Evolutionary conservation across 108 stramenopile species (phyloP).

Genomic region (Stephanodiscus minutulus): DNA sequence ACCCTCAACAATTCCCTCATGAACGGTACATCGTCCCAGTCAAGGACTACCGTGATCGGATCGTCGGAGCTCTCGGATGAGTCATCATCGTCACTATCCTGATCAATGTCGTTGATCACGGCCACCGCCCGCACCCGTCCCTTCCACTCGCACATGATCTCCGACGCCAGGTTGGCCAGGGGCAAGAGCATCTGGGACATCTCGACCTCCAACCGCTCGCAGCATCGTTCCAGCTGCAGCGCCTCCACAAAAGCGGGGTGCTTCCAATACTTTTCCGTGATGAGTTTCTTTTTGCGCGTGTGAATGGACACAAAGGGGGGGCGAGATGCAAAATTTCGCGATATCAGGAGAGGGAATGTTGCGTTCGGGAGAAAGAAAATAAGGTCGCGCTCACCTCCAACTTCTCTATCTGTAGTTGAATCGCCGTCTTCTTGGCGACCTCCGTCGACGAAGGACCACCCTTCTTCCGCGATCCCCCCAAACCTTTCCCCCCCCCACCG

Average conservation of each 20-base stretch:
- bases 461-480: conserved; percentile 19
- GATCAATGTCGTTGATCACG: conserved; percentile 46
- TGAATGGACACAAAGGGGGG: background rate
- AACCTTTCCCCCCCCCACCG: background rate
- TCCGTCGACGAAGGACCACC: background rate
- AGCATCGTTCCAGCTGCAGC: conserved; percentile 67
- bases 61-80: conserved; percentile 11
- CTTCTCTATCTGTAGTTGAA: conserved; percentile 26
- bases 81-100: conserved; percentile 1
- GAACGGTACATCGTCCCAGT: conserved; percentile 47
- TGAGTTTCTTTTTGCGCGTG: conserved; percentile 22
- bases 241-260: conserved; percentile 71
- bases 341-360: background rate
- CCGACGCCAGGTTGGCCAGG: conserved; percentile 74
- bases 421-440: conserved; percentile 8
- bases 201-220: conserved; percentile 71
- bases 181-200: conserved; percentile 74
- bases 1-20: conserved; percentile 69
- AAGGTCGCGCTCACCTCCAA: conserved; percentile 5
- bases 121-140: conserved; percentile 59
- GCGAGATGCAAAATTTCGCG: background rate
- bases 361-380: background rate
- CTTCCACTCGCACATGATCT: conserved; percentile 60
- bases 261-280: conserved; percentile 60
- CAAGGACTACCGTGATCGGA: conserved; percentile 23